Conservation (phyloP, 208 protist species). For the Zelonia costaricensis region DNA sequence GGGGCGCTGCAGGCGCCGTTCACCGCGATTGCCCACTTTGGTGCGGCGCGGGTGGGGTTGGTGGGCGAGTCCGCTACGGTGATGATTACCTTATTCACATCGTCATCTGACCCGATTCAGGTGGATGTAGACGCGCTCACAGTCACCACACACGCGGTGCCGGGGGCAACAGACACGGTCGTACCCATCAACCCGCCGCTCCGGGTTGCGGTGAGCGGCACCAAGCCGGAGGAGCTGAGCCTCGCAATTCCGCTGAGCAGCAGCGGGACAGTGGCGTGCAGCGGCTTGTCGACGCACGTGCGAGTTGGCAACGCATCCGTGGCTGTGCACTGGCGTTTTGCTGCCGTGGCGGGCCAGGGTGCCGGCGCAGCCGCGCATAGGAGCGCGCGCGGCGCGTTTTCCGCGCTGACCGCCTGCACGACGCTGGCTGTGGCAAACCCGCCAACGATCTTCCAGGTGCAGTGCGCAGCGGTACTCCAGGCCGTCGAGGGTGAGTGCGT, state of each 20-base stretch:
- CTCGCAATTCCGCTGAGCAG: constrained; percentile 30
- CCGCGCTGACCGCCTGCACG: constrained; percentile 5
- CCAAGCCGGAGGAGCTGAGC: constrained; percentile 5
- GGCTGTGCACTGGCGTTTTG: constrained; percentile 24
- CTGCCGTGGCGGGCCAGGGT: background rate
- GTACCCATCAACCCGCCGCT: constrained; percentile 2
- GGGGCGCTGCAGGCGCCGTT: constrained; percentile 35
- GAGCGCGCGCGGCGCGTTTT: background rate
- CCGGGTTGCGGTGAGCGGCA: constrained; percentile 11
- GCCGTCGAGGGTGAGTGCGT: constrained; percentile 62
- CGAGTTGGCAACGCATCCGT: constrained; percentile 20
- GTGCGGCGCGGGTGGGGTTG: constrained; percentile 11
- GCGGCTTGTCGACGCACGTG: constrained; percentile 32
- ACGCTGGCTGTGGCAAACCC: constrained; percentile 35
- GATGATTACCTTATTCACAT: constrained; percentile 33
- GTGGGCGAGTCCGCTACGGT: constrained; percentile 16
- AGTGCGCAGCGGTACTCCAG: constrained; percentile 35
- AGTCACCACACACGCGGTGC: constrained; percentile 2
- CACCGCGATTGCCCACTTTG: constrained; percentile 25
- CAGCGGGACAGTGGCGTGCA: constrained; percentile 45
- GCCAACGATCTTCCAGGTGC: constrained; percentile 31
- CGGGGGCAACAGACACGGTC: constrained; percentile 4
- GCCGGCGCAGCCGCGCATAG: constrained; percentile 16
- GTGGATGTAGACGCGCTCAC: constrained; percentile 22
- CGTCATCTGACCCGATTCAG: constrained; percentile 11